phyloP scores from a whole-genome alignment of 2,329 filamentous ascomycete species.

The Alternaria metachromatica region DNA sequence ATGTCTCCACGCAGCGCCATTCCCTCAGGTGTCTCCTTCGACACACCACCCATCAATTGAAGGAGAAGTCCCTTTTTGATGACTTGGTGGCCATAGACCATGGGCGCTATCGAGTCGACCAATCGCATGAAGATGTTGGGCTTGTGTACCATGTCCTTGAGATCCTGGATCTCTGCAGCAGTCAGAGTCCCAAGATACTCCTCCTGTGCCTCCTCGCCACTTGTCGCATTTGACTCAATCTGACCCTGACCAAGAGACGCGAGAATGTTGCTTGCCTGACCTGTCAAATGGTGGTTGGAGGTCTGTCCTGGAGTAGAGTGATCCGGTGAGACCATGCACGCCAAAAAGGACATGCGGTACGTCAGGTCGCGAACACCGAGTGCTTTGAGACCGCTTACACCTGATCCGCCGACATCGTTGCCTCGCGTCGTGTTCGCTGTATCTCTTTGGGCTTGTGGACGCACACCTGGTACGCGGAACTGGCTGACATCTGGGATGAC shows the following conservation, averaged over 20 bases:
- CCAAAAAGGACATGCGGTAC: constrained; percentile 94
- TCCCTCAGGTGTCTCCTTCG: constrained; percentile 88
- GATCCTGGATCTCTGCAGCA: constrained; percentile 84
- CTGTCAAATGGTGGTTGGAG: constrained; percentile 70
- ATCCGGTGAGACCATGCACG: constrained; percentile 94
- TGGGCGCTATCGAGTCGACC: constrained; percentile 92
- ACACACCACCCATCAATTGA: constrained; percentile 94
- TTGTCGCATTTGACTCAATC: constrained; percentile 65
- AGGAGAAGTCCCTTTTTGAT: constrained; percentile 96
- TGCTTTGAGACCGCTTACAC: constrained; percentile 86
- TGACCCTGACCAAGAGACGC: constrained; percentile 79
- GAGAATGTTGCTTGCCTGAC: constrained; percentile 83
- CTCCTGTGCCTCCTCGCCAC: constrained; percentile 85
- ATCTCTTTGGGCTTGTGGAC: constrained; percentile 84
- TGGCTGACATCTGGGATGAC: constrained; percentile 98
- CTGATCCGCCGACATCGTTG: constrained; percentile 80
- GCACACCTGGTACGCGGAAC: constrained; percentile 83
- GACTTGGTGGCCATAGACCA: constrained; percentile 95
- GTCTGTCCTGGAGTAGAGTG: constrained; percentile 79
- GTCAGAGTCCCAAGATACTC: constrained; percentile 87
- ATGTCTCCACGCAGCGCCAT: constrained; percentile 97
- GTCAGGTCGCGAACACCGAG: constrained; percentile 94
- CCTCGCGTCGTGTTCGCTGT: constrained; percentile 75
- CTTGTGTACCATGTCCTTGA: constrained; percentile 91
- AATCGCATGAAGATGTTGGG: constrained; percentile 94